phyloP scores from a whole-genome alignment of 306 rosid species.

The Gastrolobium villosum region DNA sequence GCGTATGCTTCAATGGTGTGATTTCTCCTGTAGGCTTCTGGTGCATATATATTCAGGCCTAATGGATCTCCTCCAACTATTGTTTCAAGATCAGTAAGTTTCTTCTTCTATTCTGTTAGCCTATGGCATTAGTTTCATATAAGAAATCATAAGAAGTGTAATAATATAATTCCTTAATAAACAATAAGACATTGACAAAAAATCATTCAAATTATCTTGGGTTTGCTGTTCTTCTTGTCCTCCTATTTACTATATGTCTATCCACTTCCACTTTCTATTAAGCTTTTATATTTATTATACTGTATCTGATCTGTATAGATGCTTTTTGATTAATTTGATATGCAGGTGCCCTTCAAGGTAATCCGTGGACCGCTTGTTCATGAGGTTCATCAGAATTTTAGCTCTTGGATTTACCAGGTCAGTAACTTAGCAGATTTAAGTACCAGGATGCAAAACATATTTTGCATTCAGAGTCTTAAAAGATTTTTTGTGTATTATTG shows the following conservation, averaged over 20 bases:
- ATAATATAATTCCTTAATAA: conserved; percentile 1
- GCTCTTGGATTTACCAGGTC: conserved; percentile 91
- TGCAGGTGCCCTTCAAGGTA: conserved; percentile 73
- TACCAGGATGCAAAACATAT: conserved; percentile 1
- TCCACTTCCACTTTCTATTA: background rate
- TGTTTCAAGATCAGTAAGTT: conserved; percentile 86
- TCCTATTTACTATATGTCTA: background rate
- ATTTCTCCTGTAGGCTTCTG: conserved; percentile 66
- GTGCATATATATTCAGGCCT: conserved; percentile 94
- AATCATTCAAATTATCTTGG: background rate
- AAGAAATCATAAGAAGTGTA: conserved; percentile 2
- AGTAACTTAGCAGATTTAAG: conserved; percentile 35
- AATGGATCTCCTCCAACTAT: conserved; percentile 65
- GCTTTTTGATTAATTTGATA: conserved; percentile 12
- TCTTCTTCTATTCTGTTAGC: conserved; percentile 14
- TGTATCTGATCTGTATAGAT: background rate
- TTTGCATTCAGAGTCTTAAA: background rate
- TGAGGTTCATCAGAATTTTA: conserved; percentile 79
- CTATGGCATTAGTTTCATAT: background rate
- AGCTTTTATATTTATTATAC: conserved; percentile 2
- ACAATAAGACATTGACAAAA: background rate
- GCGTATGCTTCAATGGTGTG: conserved; percentile 31
- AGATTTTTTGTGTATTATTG: background rate
- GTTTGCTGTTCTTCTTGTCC: conserved; percentile 24
- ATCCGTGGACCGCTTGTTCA: conserved; percentile 74